phyloP scores from a whole-genome alignment of 2,329 filamentous ascomycete species.

The Cylindrodendrum hubeiense region DNA sequence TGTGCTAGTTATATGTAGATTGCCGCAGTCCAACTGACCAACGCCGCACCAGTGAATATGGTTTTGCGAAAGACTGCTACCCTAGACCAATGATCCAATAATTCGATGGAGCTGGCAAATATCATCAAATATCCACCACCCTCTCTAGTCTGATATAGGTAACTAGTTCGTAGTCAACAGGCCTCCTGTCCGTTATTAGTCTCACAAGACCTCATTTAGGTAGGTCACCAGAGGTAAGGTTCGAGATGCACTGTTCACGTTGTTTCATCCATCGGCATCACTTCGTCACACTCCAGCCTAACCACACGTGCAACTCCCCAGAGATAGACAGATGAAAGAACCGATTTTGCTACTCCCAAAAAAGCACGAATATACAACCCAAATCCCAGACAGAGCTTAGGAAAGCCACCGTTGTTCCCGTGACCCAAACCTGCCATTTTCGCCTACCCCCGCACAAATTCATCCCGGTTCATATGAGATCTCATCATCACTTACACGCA shows the following conservation, averaged over 20 bases:
- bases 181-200: neutral
- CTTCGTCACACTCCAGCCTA: neutral
- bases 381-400: constrained; percentile 29
- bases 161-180: neutral
- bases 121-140: neutral
- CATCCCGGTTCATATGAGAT: constrained; percentile 3
- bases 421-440: constrained; percentile 37
- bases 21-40: neutral
- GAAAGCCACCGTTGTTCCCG: constrained; percentile 19
- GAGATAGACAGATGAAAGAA: constrained; percentile 1
- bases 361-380: constrained; percentile 34
- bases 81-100: neutral
- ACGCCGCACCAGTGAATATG: neutral
- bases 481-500: constrained; percentile 8
- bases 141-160: neutral
- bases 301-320: neutral
- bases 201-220: neutral
- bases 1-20: neutral
- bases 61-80: neutral
- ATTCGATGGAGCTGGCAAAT: neutral
- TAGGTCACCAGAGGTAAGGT: neutral
- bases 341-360: constrained; percentile 28
- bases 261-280: neutral
- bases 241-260: neutral
- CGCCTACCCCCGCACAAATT: constrained; percentile 31